These are phyloP conservation scores for Yarrowia sp. DNA, from an alignment of 805 yeast species.

Conservation along the genomic window DNA sequence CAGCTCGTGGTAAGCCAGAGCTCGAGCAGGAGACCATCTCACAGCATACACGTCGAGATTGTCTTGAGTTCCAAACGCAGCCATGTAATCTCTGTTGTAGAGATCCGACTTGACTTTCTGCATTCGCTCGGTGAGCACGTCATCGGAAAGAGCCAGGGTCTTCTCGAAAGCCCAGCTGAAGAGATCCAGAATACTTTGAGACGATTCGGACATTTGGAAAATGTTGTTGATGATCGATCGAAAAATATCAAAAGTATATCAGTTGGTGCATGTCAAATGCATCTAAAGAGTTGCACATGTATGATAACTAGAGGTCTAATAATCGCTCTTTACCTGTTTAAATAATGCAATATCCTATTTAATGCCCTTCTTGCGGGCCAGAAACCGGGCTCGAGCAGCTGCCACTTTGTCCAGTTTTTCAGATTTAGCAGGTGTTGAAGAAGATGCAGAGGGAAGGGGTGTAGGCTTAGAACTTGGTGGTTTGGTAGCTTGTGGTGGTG, in stretches of 20 bases:
- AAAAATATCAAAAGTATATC: conserved; percentile 26
- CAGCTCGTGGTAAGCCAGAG: conserved; percentile 74
- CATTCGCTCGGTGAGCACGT: conserved; percentile 54
- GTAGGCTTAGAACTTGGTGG: neutral
- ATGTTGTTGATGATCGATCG: neutral
- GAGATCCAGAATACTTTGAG: conserved; percentile 45
- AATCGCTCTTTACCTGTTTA: too few relatives aligned
- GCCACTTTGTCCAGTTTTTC: conserved; percentile 20
- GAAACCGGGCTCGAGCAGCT: conserved; percentile 29
- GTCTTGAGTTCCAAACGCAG: conserved; percentile 69
- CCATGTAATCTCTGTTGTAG: conserved; percentile 70
- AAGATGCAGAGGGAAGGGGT: neutral
- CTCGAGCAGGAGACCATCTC: conserved; percentile 87
- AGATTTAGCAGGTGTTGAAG: neutral
- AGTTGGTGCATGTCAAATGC: neutral
- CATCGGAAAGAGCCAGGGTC: conserved; percentile 42
- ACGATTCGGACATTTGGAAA: neutral
- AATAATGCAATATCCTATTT: neutral
- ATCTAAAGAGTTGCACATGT: neutral
- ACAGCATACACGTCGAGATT: conserved; percentile 79
- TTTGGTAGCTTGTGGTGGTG: neutral
- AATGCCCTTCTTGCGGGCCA: conserved; percentile 7
- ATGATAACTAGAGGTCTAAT: too few relatives aligned
- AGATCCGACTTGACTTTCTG: conserved; percentile 75
- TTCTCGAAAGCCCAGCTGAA: conserved; percentile 45